A percentile compares a stretch with the other conserved stretches of the same genome.
These are phyloP conservation scores for Schizosaccharomyces octosporus DNA, from an alignment of 805 yeast species.

Conservation along the genomic window DNA sequence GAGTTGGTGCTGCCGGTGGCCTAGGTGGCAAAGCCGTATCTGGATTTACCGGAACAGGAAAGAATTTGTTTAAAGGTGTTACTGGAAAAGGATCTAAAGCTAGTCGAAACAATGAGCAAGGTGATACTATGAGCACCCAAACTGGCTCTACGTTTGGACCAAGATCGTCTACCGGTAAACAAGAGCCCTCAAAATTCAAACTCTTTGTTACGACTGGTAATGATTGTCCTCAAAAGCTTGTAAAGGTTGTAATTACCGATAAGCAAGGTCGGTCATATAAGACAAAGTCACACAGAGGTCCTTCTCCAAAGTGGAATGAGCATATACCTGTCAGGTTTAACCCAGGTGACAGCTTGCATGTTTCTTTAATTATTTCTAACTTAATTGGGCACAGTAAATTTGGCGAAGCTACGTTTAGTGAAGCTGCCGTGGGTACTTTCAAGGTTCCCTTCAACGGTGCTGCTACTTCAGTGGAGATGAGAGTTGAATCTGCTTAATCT, in stretches of 20 bases:
- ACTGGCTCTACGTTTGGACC: too few relatives aligned
- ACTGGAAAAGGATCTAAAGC: neutral
- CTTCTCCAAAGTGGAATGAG: neutral
- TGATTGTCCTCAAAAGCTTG: neutral
- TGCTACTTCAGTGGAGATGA: neutral
- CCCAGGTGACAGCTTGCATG: neutral
- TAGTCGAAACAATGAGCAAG: too few relatives aligned
- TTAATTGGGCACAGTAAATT: neutral
- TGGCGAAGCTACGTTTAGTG: neutral
- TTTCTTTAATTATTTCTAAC: neutral
- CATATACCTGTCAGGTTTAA: neutral
- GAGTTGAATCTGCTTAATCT: neutral
- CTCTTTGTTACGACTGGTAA: neutral
- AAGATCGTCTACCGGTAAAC: neutral
- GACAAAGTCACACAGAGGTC: neutral
- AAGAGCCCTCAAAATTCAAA: neutral
- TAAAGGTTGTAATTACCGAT: neutral
- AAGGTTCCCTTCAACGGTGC: neutral
- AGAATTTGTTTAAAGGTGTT: neutral
- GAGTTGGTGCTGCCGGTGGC: slow-evolving; percentile 20
- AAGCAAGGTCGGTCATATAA: neutral
- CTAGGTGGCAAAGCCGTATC: slow-evolving; percentile 15
- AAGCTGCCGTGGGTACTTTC: neutral
- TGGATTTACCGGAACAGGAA: neutral
- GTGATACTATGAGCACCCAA: too few relatives aligned